phyloP scores from a whole-genome alignment of 306 rosid genomes.

The Malus asiatica region DNA sequence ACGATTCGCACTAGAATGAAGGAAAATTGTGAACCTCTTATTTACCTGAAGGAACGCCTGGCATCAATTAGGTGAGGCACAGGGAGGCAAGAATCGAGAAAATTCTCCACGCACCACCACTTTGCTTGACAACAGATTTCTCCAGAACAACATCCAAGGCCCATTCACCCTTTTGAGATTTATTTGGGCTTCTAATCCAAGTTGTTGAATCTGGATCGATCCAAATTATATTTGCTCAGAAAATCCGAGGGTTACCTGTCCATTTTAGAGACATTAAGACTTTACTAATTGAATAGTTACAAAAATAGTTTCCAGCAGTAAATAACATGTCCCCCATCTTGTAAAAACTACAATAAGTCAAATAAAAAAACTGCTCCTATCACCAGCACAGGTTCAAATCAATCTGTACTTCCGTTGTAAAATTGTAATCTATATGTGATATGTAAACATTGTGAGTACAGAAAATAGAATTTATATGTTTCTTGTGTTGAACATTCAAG shows the following conservation, averaged over 20 bases:
- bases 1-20: background rate
- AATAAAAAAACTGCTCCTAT: background rate
- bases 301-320: background rate
- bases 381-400: too few species aligned
- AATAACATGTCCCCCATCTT: background rate
- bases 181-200: slow-evolving; percentile 59
- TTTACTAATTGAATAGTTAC: background rate
- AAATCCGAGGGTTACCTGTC: slow-evolving; percentile 72
- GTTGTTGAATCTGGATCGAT: slow-evolving; percentile 65
- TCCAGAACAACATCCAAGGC: slow-evolving; percentile 73
- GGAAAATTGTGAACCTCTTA: background rate
- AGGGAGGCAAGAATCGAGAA: slow-evolving; percentile 81
- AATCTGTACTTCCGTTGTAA: too few species aligned
- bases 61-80: slow-evolving; percentile 84
- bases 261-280: background rate
- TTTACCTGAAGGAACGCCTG: slow-evolving; percentile 71
- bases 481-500: background rate
- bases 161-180: slow-evolving; percentile 63
- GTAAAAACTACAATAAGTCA: background rate
- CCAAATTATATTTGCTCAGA: slow-evolving; percentile 73
- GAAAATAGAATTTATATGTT: background rate
- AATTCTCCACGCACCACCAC: slow-evolving; percentile 93
- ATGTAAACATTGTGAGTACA: background rate
- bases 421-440: background rate
- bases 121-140: slow-evolving; percentile 60